Evolutionary conservation across 768 basidiomycete species (phyloP), one percentile per base, ranked within the genome.

Genomic region (Kondoa subrosea): DNA sequence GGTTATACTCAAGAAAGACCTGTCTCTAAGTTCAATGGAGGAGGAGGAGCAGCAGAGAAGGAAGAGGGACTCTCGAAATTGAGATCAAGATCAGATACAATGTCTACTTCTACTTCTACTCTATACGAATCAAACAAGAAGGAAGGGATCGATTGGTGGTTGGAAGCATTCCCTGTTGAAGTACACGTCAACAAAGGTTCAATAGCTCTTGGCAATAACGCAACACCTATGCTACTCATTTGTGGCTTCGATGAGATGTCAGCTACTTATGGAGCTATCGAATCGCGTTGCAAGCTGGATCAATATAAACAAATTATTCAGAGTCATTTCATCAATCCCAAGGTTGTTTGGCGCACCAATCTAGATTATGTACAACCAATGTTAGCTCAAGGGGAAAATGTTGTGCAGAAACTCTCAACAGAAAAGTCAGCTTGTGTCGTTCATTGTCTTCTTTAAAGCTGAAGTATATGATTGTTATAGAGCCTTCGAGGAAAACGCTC

Each of bases 131-230:
- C 21, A 33, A 67, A n/a, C 61, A 66, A 25, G 58, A 68, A 27
- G 2, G 69, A 70, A 64, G 32, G 33, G 16, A 73, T 71, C n/a
- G 67, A 77, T 67, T 78, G 78, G 79, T 73, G 87, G 21, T 87
- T 86, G 72, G 88, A 91, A 74, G 77, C 91, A n/a, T 78, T 96
- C 4, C 93, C 93, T 1, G 76, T 95, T 68, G 88, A 89, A 29
- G 81, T 96, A 65, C 83, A 85, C 69, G 80, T 87, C n/a, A 79
- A 80, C 34, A 89, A 85, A 65, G 89, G 89, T 29, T 87, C 87
- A 21, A 83, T 97, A 60, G 83, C 87, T 25, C 82, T 86, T 25
- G 93, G 93, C 14, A 96, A 92, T 77, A 78, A 83, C 26, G 88
- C 92, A 0, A 95, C 90, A 0, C 86, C 87, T 0, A 86, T 80